Base-by-base conservation (phyloP, 345 rosid genomes). In the Pistacia vera region DNA sequence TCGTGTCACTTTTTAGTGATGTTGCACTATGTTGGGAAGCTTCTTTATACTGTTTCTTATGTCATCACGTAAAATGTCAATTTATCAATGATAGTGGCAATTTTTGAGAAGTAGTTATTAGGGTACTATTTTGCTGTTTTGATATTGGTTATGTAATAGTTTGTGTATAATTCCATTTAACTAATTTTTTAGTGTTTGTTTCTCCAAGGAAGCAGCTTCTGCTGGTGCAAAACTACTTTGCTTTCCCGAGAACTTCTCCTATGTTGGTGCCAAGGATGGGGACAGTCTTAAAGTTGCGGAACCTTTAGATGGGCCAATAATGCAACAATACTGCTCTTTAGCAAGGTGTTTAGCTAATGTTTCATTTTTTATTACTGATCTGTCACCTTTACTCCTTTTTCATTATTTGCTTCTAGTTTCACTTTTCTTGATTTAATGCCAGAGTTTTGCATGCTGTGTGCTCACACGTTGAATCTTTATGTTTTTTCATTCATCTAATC, bases 141-240 rank as follows among this genome's bases (percentile, higher is more conserved):
- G 41, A 28, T 52, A 14, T 22, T 57, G 81, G 61, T 72, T 58
- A 55, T 41, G 6, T 61, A 14, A 16, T 3, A 7, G 68, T 36
- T 69, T 33, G 11, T 20, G 16, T 18, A 6, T 4, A 9, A 20
- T 51, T 72, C 55, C 3, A 41, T 12, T 55, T 48, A 35, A 46
- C 36, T 66, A 25, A 18, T 38, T n/a, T 67, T 35, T 70, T 68
- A 13, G 54, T 46, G 28, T 69, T 56, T 79, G 46, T 63, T 8
- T 82, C 10, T 79, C 74, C 28, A 80, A 91, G 98, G 98, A 95
- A 85, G 99, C 99, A 30, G 92, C 85, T 41, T 82, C 87, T 17
- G 94, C 90, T 0, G 98, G 94, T 41, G 99, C 92, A 18, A 95
- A 90, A 81, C 78, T 95, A 84, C 86, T 95, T 67, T 95, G 99